These are phyloP conservation scores for Austropuccinia psidii DNA, from an alignment of 1,284 basidiomycete genomes.

Conservation along the genomic window DNA sequence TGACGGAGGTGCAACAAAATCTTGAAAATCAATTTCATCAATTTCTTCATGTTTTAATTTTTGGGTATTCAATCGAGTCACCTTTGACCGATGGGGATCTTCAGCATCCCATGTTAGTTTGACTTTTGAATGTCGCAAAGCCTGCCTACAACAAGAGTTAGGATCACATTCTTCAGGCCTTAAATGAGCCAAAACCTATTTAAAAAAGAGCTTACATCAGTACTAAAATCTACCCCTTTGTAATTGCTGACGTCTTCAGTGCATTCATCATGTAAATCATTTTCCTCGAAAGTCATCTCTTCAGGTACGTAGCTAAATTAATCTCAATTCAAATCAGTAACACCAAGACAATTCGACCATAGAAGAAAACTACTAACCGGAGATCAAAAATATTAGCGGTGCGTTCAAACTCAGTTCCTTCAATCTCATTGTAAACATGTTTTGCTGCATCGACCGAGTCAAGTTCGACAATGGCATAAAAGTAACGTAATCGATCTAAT, in stretches of 20 bases:
- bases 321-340: background rate
- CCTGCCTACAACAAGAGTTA: conserved; percentile 53
- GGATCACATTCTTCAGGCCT: background rate
- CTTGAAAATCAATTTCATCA: conserved; percentile 76
- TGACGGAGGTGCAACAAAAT: conserved; percentile 61
- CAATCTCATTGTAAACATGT: conserved; percentile 76
- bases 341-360: background rate
- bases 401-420: conserved; percentile 91
- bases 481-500: conserved; percentile 85
- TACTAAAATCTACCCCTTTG: conserved; percentile 82
- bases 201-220: conserved; percentile 61
- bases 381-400: conserved; percentile 95
- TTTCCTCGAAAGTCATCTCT: conserved; percentile 78
- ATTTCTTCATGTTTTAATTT: conserved; percentile 60
- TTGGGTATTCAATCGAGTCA: conserved; percentile 69
- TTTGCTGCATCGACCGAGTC: conserved; percentile 69
- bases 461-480: conserved; percentile 90
- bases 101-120: conserved; percentile 98
- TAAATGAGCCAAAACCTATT: background rate
- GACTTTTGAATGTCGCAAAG: conserved; percentile 95
- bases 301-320: conserved; percentile 73
- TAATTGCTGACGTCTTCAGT: conserved; percentile 54
- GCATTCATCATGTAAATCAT: conserved; percentile 63
- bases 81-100: conserved; percentile 73
- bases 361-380: conserved; percentile 44